Base-by-base conservation (phyloP, 208 protist species). In the Strigomonas culicis region DNA sequence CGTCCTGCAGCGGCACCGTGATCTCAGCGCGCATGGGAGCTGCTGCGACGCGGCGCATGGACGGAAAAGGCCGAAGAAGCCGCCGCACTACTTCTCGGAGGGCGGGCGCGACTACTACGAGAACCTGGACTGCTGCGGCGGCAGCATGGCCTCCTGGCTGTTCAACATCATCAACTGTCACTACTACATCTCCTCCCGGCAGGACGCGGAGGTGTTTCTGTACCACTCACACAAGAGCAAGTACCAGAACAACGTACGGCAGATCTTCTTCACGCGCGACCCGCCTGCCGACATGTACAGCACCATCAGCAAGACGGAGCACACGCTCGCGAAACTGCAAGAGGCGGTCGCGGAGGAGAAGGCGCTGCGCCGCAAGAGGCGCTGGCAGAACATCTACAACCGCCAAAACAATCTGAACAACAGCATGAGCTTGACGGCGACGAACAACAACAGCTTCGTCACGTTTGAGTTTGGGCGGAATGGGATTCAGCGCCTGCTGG, bases 291-390 rank as follows among this genome's bases (percentile, higher is more conserved):
- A 80, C 28, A 84, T 88, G 68, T 85, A 89, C 39, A 31, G 59
- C 13, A 53, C 49, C 32, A 94, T 94, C 31, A 59, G 67, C 13
- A 64, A 75, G 19, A 78, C 88, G 0, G 84, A 94, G 62, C 52
- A 51, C 17, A 72, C 79, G n/a, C 87, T 90, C 64, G 63, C 80
- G 13, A 59, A 72, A 11, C 60, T 94, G 58, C 85, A 92, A 67
- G 85, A 92, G 27, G 80, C 75, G 6, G 74, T 92, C 30, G 88
- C 88, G 4, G 74, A 86, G 32, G 72, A 91, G 51, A 90, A 86
- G 67, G 78, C 77, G 11, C 57, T 84, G 60, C 71, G 46, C 50
- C 71, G 77, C n/a, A 63, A 65, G 59, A 4, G 57, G 36, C 56
- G 56, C 22, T 47, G 13, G 22, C 47, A 52, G 13, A 52, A 22